phyloP scores from a whole-genome alignment of 1,284 basidiomycete species.

The Pseudozyma tsukubaensis region DNA sequence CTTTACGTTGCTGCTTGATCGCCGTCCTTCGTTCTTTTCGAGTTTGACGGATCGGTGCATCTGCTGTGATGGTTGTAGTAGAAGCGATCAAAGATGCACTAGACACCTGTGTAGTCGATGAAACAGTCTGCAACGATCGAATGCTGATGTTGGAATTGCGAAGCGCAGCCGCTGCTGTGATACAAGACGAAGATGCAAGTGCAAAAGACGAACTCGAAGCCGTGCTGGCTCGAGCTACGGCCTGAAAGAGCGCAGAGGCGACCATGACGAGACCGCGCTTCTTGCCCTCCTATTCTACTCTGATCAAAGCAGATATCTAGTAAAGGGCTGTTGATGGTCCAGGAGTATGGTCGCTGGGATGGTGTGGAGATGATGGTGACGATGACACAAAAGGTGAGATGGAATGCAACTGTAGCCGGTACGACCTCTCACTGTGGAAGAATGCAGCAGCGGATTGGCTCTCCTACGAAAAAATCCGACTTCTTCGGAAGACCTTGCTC shows the following conservation, averaged over 20 bases:
- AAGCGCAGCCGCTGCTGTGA: slow-evolving; percentile 26
- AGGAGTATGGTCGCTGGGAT: neutral
- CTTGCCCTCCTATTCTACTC: neutral
- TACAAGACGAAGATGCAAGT: slow-evolving; percentile 23
- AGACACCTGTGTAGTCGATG: slow-evolving; percentile 29
- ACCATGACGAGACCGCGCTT: slow-evolving; percentile 18
- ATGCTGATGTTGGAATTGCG: neutral
- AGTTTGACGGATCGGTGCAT: slow-evolving; percentile 14
- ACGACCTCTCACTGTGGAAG: slow-evolving; percentile 2
- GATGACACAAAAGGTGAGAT: neutral
- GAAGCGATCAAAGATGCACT: slow-evolving; percentile 2
- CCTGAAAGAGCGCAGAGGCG: slow-evolving; percentile 29
- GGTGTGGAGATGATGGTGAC: slow-evolving; percentile 1
- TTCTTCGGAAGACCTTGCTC: slow-evolving; percentile 21
- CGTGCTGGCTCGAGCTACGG: slow-evolving; percentile 21
- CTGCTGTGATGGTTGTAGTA: neutral
- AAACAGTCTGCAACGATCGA: slow-evolving; percentile 25
- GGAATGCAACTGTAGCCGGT: neutral
- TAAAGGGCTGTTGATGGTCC: neutral
- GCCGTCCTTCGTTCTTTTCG: slow-evolving; percentile 57
- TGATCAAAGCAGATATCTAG: neutral
- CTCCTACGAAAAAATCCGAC: slow-evolving; percentile 39
- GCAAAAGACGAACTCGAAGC: slow-evolving; percentile 24
- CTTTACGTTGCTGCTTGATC: slow-evolving; percentile 55
- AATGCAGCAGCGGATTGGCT: slow-evolving; percentile 10